Evolutionary conservation across 176 grass and related monocot genomes (phyloP).

Genomic region (bread wheat (Triticum aestivum)): IWGSC_CS_RefSeq_v2.1 NC_057810.1:546418315-546418814

Average conservation of each 20-base stretch:
- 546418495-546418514: slow-evolving; percentile 30
- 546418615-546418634: neutral
- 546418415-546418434: neutral
- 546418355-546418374: too few species aligned
- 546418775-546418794: slow-evolving; percentile 32
- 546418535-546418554: slow-evolving; percentile 10
- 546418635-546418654: neutral
- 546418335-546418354: too few species aligned
- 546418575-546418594: neutral
- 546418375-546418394: too few species aligned
- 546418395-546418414: neutral
- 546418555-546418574: slow-evolving; percentile 30
- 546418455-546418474: slow-evolving; percentile 33
- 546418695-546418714: slow-evolving; percentile 15
- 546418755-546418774: slow-evolving; percentile 20
- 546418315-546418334: too few species aligned
- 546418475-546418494: neutral
- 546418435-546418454: slow-evolving; percentile 4
- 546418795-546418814: neutral
- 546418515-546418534: slow-evolving; percentile 16
- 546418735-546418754: neutral
- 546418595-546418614: neutral
- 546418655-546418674: neutral
- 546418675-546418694: neutral
- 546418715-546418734: neutral